These are phyloP conservation scores for Lachnellula willkommii DNA, from an alignment of 2,329 filamentous ascomycete genomes.

Conservation along the genomic window DNA sequence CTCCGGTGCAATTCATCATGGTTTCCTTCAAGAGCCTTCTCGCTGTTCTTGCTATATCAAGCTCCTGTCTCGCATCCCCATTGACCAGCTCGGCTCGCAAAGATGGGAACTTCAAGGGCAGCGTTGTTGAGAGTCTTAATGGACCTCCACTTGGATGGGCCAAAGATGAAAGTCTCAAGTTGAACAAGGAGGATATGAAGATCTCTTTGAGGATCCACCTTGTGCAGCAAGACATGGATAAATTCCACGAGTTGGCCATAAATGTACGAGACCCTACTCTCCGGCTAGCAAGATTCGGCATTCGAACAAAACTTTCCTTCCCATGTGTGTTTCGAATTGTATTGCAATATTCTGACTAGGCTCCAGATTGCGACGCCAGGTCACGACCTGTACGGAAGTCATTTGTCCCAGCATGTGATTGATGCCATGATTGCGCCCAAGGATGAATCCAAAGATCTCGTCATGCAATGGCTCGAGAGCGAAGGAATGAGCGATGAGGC, in stretches of 20 bases:
- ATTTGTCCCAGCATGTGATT: constrained; percentile 47
- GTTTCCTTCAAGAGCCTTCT: constrained; percentile 9
- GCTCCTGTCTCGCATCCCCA: constrained; percentile 9
- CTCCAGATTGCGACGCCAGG: constrained; percentile 36
- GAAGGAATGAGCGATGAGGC: constrained; percentile 39
- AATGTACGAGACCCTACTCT: constrained; percentile 17
- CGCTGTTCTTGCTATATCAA: constrained; percentile 11
- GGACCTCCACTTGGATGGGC: constrained; percentile 25
- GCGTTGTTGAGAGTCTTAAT: constrained; percentile 21
- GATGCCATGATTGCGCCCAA: constrained; percentile 48
- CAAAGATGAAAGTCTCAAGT: constrained; percentile 13
- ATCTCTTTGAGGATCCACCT: constrained; percentile 27
- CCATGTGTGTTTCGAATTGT: neutral
- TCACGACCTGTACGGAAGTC: constrained; percentile 49
- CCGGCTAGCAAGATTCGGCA: neutral
- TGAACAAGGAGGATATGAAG: constrained; percentile 23
- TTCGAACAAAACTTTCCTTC: neutral
- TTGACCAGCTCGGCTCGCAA: neutral
- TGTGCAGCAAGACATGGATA: constrained; percentile 26
- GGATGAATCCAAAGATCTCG: constrained; percentile 46
- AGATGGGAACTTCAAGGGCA: constrained; percentile 13
- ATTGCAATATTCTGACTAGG: neutral
- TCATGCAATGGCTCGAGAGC: constrained; percentile 52
- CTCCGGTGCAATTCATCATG: constrained; percentile 6
- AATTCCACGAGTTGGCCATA: constrained; percentile 28